Evolutionary conservation across 768 basidiomycete genomes (phyloP), one percentile per base, ranked within the genome.

Genomic region (Dioszegia hungarica): DNA sequence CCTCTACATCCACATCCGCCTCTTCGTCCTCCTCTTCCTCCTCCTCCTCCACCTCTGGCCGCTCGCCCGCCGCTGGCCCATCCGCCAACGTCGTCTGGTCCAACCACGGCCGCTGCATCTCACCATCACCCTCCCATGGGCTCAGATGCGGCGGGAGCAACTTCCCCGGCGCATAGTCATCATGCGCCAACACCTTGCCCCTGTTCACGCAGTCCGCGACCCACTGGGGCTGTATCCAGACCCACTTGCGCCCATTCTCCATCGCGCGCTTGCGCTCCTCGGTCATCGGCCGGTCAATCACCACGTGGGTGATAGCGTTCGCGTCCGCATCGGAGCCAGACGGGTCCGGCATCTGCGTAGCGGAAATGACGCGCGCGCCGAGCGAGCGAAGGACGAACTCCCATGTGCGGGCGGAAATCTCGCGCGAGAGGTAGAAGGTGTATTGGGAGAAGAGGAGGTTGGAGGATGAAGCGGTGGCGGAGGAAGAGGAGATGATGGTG

Each of bases 221-320:
- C 95, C 95, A 98, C 76, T 98, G 94, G 11, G 95, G 95, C 76
- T 98, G 95, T 17, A 98, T 82, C 75, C 88, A 90, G 71, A 89
- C 90, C 68, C 91, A 82, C 73, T 83, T 83, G 40, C 81, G 77
- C 34, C 84, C 80, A 39, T 82, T 79, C 64, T 85, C 83, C 64
- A 82, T 81, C 62, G 86, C 83, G 50, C 82, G 83, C 60, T 71
- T 76, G 20, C 66, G 49, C n/a, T 70, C 64, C 1, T 65, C 60
- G 11, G 74, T 69, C 31, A 83, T 61, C 1, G 95, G 94, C 40
- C 95, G 82, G 74, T 99, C 95, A 66, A 95, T 86, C 66, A 99
- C 85, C 60, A 98, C 86, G 77, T 98, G 95, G 1, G 95, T 98
- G 67, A 99, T 92, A 12, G 82, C 81, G 72, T 95, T 92, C 12